Percentiles rank a stretch among this genome's conserved stretches.
phyloP scores from a whole-genome alignment of 2,329 filamentous ascomycete genomes.

The Thielaviopsis punctulata region DNA sequence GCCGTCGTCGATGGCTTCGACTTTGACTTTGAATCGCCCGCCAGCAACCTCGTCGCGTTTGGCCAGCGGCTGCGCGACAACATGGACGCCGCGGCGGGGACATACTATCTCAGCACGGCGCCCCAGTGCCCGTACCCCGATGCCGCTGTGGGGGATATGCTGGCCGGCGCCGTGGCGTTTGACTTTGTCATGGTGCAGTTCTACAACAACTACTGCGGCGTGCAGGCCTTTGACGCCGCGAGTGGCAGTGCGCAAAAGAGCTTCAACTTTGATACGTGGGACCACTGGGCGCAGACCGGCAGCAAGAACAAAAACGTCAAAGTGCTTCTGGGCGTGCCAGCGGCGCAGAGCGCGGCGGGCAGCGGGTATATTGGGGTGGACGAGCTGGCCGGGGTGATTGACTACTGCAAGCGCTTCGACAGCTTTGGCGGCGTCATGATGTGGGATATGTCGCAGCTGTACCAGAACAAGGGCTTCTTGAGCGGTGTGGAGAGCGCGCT shows the following conservation, averaged over 20 bases:
- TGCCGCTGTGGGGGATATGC: conserved; percentile 22
- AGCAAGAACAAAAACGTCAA: conserved; percentile 35
- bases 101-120: conserved; percentile 25
- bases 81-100: conserved; percentile 30
- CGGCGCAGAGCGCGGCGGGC: conserved; percentile 20
- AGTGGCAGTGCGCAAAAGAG: conserved; percentile 17
- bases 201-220: conserved; percentile 41
- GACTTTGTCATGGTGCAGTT: conserved; percentile 31
- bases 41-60: conserved; percentile 19
- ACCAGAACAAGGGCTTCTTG: conserved; percentile 39
- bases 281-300: conserved; percentile 42
- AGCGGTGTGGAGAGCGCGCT: conserved; percentile 24
- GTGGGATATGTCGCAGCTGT: conserved; percentile 27
- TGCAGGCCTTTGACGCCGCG: conserved; percentile 27
- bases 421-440: conserved; percentile 30
- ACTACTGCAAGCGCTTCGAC: conserved; percentile 19
- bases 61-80: conserved; percentile 20
- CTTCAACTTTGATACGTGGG: conserved; percentile 32
- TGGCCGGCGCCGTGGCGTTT: conserved; percentile 24
- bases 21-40: conserved; percentile 23
- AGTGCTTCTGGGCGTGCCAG: conserved; percentile 29
- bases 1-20: conserved; percentile 25
- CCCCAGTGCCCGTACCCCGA: conserved; percentile 26
- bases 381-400: conserved; percentile 22
- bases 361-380: conserved; percentile 22